phyloP scores from a whole-genome alignment of 2,329 filamentous ascomycete genomes.

The Periconia digitata region DNA sequence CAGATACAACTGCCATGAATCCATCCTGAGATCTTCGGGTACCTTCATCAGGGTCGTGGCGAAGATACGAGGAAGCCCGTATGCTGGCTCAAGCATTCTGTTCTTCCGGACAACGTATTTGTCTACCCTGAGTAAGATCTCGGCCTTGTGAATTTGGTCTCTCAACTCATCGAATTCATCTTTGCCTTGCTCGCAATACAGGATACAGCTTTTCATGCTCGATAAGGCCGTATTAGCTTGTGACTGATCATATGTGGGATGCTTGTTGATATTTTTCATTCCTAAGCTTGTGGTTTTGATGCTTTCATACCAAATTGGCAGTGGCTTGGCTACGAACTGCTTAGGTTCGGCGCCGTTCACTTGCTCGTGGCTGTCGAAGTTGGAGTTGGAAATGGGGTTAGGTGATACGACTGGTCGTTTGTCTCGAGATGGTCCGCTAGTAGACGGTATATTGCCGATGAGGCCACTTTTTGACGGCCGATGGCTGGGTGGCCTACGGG shows the following conservation, averaged over 20 bases:
- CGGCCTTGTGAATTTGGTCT: constrained; percentile 41
- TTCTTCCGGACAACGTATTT: constrained; percentile 34
- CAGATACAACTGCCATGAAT: constrained; percentile 50
- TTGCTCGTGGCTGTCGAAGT: neutral
- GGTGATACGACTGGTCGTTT: no score
- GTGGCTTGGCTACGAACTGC: neutral
- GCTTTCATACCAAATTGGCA: constrained; percentile 10
- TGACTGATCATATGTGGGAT: neutral
- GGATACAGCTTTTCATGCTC: constrained; percentile 26
- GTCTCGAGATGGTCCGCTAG: no score
- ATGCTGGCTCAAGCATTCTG: constrained; percentile 37
- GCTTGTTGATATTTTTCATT: constrained; percentile 1
- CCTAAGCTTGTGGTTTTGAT: neutral
- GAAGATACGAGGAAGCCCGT: constrained; percentile 48
- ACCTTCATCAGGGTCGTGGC: constrained; percentile 26
- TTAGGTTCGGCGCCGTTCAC: neutral
- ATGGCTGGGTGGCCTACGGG: no score
- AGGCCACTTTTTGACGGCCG: no score
- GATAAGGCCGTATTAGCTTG: constrained; percentile 18
- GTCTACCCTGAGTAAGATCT: constrained; percentile 38
- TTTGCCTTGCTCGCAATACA: constrained; percentile 14
- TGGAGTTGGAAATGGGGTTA: no score
- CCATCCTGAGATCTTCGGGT: constrained; percentile 51
- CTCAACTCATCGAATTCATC: constrained; percentile 37
- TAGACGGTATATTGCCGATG: no score